Conservation (phyloP, 208 protist species). For the Phytomonas francai region DNA sequence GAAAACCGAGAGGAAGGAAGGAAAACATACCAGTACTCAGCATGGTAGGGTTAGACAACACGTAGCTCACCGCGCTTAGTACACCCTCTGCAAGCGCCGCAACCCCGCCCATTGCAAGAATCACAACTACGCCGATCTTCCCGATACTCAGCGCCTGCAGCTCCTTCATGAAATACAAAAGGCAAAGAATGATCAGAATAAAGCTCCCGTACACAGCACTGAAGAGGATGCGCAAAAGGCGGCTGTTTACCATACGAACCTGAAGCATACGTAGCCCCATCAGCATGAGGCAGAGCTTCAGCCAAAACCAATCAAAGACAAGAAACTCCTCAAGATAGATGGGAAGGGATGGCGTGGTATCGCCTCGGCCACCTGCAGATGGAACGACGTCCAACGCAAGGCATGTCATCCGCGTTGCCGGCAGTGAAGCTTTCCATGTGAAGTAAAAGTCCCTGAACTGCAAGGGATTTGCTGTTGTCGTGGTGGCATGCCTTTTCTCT, state of each 20-base stretch:
- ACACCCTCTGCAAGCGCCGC: constrained; percentile 35
- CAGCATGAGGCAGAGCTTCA: constrained; percentile 28
- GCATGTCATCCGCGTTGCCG: constrained; percentile 22
- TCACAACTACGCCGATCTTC: constrained; percentile 31
- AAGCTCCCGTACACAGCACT: constrained; percentile 33
- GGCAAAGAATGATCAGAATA: constrained; percentile 22
- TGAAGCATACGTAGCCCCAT: constrained; percentile 22
- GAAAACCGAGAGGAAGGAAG: constrained; percentile 7
- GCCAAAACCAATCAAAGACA: constrained; percentile 40
- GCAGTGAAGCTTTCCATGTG: constrained; percentile 17
- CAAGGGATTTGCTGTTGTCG: neutral
- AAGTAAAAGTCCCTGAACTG: constrained; percentile 7
- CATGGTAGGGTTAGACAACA: neutral
- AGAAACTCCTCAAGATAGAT: constrained; percentile 28
- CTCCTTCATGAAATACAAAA: constrained; percentile 36
- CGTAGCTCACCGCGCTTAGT: constrained; percentile 2
- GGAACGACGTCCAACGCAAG: constrained; percentile 11
- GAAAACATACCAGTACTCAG: neutral
- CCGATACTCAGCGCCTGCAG: constrained; percentile 58
- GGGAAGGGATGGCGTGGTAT: neutral
- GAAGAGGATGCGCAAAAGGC: constrained; percentile 31
- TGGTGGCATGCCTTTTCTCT: neutral
- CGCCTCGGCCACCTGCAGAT: neutral
- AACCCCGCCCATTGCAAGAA: constrained; percentile 42
- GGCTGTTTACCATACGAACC: constrained; percentile 33